These are phyloP conservation scores for Xylaria multiplex DNA, from an alignment of 2,329 filamentous ascomycete genomes.

Conservation along the genomic window DNA sequence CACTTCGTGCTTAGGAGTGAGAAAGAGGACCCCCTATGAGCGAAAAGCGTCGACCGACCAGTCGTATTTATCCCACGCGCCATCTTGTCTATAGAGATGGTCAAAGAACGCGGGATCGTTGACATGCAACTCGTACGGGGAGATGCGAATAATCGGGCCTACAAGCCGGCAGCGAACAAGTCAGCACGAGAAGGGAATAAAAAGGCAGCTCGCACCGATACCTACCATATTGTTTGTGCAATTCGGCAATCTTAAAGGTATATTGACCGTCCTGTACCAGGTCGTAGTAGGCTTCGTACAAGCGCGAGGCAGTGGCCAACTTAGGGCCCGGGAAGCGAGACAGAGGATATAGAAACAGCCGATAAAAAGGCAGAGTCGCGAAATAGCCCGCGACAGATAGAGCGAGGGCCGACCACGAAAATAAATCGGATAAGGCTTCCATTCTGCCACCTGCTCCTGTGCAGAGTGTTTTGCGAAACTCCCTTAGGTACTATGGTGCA, in stretches of 20 bases:
- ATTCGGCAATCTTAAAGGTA: constrained; percentile 21
- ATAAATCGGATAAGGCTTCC: too few relatives aligned
- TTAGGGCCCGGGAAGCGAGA: constrained; percentile 22
- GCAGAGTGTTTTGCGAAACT: too few relatives aligned
- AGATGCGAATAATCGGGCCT: constrained; percentile 35
- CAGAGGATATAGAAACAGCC: constrained; percentile 15
- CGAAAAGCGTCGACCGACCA: constrained; percentile 29
- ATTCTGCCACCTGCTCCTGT: too few relatives aligned
- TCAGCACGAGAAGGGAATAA: background rate
- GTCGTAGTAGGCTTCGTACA: constrained; percentile 33
- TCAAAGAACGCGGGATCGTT: constrained; percentile 30
- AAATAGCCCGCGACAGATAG: constrained; percentile 1
- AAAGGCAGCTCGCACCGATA: too few relatives aligned
- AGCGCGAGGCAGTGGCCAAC: constrained; percentile 14
- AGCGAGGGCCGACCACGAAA: too few relatives aligned
- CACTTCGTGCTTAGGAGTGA: constrained; percentile 17
- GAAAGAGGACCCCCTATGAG: background rate
- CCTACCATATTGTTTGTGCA: constrained; percentile 24
- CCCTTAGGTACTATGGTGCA: too few relatives aligned
- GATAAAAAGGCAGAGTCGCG: constrained; percentile 10
- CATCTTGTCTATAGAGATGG: constrained; percentile 28
- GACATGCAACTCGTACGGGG: constrained; percentile 31
- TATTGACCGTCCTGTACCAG: constrained; percentile 19
- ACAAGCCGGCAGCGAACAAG: background rate
- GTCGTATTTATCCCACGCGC: constrained; percentile 30